Base-by-base conservation (phyloP, 139 green algal genomes). In the Choricystis sp. region DNA sequence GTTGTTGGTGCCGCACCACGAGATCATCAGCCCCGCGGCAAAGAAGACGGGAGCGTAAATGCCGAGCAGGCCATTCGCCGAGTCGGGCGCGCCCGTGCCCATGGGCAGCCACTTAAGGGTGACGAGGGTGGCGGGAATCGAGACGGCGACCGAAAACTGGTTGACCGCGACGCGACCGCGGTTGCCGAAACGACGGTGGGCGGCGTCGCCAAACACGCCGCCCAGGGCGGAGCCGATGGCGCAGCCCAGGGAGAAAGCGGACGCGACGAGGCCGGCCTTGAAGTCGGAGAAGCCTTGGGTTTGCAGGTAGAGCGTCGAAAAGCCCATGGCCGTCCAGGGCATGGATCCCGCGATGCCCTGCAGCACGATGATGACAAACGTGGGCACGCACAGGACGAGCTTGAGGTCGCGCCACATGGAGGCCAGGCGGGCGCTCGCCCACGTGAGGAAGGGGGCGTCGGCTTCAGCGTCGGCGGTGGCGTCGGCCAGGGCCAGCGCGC, bases 291-390 rank as follows among this genome's bases (percentile, higher is more conserved):
- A 95, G 14, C 89, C 89, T 29, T 89, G 71, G 25, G 92, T 74
- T 66, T 77, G 71, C 27, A 40, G 26, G 14, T 49, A 24, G 21
- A 91, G 67, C 0, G 88, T 91, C 63, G 88, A 81, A 67, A 90
- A 90, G 4, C 83, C 74, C 76, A 95, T 80, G 23, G 87, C 88
- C 23, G 80, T 72, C 89, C 89, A 96, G n/a, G 88, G 89, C 1
- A 84, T 84, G 66, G 68, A 83, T 31, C 88, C 88, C 9, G 95
- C 79, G 26, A 96, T 84, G 61, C 88, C 88, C 73, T 95, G 81
- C 27, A 71, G 57, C 26, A 83, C 61, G 56, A 83, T 70, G 66
- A 87, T 62, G 30, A 74, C 71, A 62, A 85, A 85, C 4, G 77
- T 81, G 16, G 69, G 68, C 24, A 85, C 80, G 24, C 56, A 21